Evolutionary conservation across 2,329 filamentous ascomycete species (phyloP).

Genomic region (Ilyonectria destructans): DNA sequence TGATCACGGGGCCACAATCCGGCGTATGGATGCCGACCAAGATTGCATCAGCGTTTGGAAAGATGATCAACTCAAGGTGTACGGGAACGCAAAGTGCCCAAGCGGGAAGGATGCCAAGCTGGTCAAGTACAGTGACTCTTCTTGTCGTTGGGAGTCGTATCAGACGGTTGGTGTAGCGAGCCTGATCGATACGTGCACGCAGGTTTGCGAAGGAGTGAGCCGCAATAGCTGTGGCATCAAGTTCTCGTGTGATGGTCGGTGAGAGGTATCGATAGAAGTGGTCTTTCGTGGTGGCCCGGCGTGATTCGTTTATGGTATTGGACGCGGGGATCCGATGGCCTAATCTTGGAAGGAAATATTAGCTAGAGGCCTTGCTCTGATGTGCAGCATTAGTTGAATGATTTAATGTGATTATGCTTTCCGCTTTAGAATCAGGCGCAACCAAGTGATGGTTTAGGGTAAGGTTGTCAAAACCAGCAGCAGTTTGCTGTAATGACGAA

Average conservation of each 20-base stretch:
- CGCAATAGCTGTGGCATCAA: background rate
- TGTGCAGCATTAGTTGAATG: no score
- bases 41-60: background rate
- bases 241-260: background rate
- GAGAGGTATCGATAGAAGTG: background rate
- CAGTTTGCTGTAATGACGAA: no score
- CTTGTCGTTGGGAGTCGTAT: background rate
- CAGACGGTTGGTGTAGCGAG: background rate
- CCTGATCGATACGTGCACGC: slow-evolving; percentile 2
- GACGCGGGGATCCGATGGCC: no score
- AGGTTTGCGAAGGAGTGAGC: background rate
- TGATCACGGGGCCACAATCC: background rate
- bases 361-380: no score
- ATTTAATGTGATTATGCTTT: no score
- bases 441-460: no score
- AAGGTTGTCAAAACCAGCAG: no score
- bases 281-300: no score
- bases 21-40: slow-evolving; percentile 5
- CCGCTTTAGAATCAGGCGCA: no score
- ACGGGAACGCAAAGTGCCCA: slow-evolving; percentile 7
- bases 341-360: no score
- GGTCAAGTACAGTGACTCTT: background rate
- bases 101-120: slow-evolving; percentile 2
- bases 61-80: slow-evolving; percentile 8
- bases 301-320: no score